Base-by-base conservation (phyloP, 1,284 basidiomycete genomes). In the Ganoderma boninense region DNA sequence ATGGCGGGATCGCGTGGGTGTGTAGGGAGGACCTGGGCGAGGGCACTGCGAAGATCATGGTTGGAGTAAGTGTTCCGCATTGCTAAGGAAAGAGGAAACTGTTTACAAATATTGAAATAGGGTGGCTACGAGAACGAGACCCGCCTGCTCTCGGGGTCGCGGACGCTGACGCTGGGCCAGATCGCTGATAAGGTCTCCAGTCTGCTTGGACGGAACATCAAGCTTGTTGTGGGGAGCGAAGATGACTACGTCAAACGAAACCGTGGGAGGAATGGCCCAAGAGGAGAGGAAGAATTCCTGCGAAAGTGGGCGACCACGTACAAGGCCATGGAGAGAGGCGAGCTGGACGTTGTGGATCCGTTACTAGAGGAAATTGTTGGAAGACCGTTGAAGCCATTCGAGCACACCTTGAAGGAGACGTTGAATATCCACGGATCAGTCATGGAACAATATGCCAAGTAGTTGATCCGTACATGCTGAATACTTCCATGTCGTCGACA, bases 1-100 rank as follows among this genome's bases (percentile, higher is more conserved):
- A 82, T 62, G 80, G 80, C 8, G 75, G 70, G 54, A 77, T 82
- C 62, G 79, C 80, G 2, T 82, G 80, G 80, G 80, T 76, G 26
- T 75, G 74, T 57, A 69, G 79, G 60, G 78, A 78, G 61, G 80
- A 81, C 61, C 75, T 82, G 3, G 80, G 80, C 1, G 80, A 81
- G 67, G 80, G 77, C 0, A 82, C 80, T 4, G 80, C 80, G 64
- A 77, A 73, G 67, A 75, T 82, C 29, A 77, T 82, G 70, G 75
- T 75, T 1, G 69, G 73, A 60, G 77, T 77, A 60, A 18, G 74
- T 62, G 11, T 26, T 35, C 10, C 23, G 35, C 11, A 43, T 20
- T 23, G 43, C 6, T 26, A 35, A 56, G 26, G 2, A 11, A 46
- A 1, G 44, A 10, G 2, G 38, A 6, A 5, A 26, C 35, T 59